A percentile compares a stretch with the other conserved stretches of the same genome.
Evolutionary conservation across 2,329 filamentous ascomycete genomes (phyloP).

Genomic region (Mariannaea elegans): DNA sequence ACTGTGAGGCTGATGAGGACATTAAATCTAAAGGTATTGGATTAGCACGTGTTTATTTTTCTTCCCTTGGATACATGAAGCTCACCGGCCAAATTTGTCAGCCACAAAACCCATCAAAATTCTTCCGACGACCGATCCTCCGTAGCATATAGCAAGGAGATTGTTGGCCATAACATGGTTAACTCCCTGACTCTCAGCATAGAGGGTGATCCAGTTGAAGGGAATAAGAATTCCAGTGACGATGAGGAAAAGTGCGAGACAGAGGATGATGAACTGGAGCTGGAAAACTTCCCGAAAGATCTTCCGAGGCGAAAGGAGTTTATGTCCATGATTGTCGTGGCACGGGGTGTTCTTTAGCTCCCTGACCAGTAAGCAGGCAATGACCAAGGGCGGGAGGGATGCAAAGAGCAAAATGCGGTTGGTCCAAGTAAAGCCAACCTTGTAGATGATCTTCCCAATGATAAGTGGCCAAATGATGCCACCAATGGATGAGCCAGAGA

Average conservation of each 20-base stretch:
- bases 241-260: slow-evolving; percentile 37
- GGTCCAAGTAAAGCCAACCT: slow-evolving; percentile 22
- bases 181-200: slow-evolving; percentile 58
- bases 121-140: slow-evolving; percentile 62
- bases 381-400: slow-evolving; percentile 36
- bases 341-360: slow-evolving; percentile 30
- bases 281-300: slow-evolving; percentile 42
- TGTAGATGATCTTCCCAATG: slow-evolving; percentile 27
- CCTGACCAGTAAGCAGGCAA: slow-evolving; percentile 42
- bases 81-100: slow-evolving; percentile 56
- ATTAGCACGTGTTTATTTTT: slow-evolving; percentile 7
- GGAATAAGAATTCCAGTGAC: slow-evolving; percentile 43
- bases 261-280: slow-evolving; percentile 33
- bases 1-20: slow-evolving; percentile 40
- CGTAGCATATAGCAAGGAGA: slow-evolving; percentile 69
- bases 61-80: too few species aligned
- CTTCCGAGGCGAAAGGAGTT: slow-evolving; percentile 18
- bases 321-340: slow-evolving; percentile 24
- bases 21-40: slow-evolving; percentile 50
- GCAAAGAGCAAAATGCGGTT: slow-evolving; percentile 34
- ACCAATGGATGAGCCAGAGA: slow-evolving; percentile 44
- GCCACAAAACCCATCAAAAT: slow-evolving; percentile 61
- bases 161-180: slow-evolving; percentile 64
- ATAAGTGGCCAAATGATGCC: slow-evolving; percentile 44
- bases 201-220: slow-evolving; percentile 54